Base-by-base conservation (phyloP, 441 rosid genomes). In the Brassica hybrid region DNA sequence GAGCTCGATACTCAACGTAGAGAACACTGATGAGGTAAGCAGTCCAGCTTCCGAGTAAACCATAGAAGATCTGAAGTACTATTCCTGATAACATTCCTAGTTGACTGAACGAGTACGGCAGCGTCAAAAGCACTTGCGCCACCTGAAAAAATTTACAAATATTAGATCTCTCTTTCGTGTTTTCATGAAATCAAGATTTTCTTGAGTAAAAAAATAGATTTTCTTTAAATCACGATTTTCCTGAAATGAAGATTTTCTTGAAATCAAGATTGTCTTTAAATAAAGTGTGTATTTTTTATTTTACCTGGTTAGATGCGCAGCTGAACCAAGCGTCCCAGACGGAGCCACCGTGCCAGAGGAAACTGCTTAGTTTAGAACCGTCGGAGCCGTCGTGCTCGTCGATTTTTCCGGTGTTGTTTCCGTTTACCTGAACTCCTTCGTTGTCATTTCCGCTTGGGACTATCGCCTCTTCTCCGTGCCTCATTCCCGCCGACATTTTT, bases 241-340 rank as follows among this genome's bases (percentile, higher is more conserved):
- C 12, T 45, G 52, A 4, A 45, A 7, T 19, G n/a, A n/a, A n/a
- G n/a, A n/a, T n/a, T n/a, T 38, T 57, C 66, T n/a, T n/a, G 54
- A 32, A 27, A 23, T 59, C 6, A 7, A 21, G 14, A 10, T 58
- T 13, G 27, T 50, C 57, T 30, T 30, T 30, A 30, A 30, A 30
- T 30, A 13, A 4, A 12, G 52, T 12, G 5, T 45, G 52, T 4
- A 30, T 12, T 50, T 1, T 36, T 45, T 45, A 2, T 50, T n/a
- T n/a, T 19, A 68, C 98, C 76, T 94, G 98, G 83, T 95, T 95
- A 67, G 99, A 95, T 58, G 99, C 94, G 41, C 98, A 95, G 58
- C 98, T 93, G 87, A 95, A 95, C 99, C 99, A 95, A 62, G 99
- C 99, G 72, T 95, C 99, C 98, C 98, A 95, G 41, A 72, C 91